These are phyloP conservation scores for Geotrichum reessii DNA, from an alignment of 1,139 yeast genomes.

Conservation along the genomic window DNA sequence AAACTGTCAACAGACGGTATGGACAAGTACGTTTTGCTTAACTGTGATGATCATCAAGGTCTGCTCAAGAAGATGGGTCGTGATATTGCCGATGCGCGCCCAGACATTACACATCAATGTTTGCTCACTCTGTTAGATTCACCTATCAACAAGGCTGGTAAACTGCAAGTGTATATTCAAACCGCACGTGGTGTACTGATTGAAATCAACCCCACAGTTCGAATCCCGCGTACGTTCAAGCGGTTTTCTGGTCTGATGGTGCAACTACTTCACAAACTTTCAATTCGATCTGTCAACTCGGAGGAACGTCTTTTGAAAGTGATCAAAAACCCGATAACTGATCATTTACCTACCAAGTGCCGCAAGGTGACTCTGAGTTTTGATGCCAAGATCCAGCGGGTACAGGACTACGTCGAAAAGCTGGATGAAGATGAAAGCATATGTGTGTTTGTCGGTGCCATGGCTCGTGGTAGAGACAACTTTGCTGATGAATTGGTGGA, in stretches of 20 bases:
- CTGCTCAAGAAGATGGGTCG: constrained; percentile 90
- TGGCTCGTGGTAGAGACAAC: constrained; percentile 97
- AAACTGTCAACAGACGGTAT: constrained; percentile 80
- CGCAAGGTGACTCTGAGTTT: constrained; percentile 89
- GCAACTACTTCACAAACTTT: constrained; percentile 82
- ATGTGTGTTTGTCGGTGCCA: constrained; percentile 97
- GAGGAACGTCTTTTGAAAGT: constrained; percentile 91
- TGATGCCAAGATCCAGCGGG: constrained; percentile 83
- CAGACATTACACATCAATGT: constrained; percentile 92
- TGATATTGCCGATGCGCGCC: constrained; percentile 96
- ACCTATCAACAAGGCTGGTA: constrained; percentile 96
- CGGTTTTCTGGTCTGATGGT: constrained; percentile 98
- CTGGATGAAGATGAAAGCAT: constrained; percentile 86
- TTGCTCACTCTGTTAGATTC: constrained; percentile 86
- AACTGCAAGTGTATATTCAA: constrained; percentile 89
- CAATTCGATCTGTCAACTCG: constrained; percentile 89
- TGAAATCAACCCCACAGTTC: constrained; percentile 92
- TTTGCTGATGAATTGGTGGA: constrained; percentile 97
- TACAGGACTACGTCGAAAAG: constrained; percentile 78
- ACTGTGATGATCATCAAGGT: constrained; percentile 98
- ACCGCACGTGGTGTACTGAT: constrained; percentile 91
- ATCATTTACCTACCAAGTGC: constrained; percentile 93
- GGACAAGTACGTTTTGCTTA: constrained; percentile 84
- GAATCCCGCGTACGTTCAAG: constrained; percentile 96
- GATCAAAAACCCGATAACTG: constrained; percentile 93